Conservation (phyloP, 1,284 basidiomycete genomes). For the Omphalotus olearius region DNA sequence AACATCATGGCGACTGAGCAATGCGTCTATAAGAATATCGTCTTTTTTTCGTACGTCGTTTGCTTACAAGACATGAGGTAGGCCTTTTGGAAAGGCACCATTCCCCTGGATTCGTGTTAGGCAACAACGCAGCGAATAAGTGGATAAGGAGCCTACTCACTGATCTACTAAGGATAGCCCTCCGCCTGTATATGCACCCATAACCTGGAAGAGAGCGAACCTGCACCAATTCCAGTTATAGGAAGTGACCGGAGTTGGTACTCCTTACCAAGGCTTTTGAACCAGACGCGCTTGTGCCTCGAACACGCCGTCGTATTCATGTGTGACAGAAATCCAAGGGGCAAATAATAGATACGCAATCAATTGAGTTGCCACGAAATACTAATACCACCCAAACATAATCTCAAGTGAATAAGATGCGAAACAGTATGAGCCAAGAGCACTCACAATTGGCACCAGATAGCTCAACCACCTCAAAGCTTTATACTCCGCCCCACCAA, state of each 20-base stretch:
- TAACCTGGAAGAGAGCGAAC: constrained; percentile 45
- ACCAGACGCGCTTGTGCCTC: constrained; percentile 39
- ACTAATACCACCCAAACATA: constrained; percentile 41
- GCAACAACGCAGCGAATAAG: background rate
- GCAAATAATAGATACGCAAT: constrained; percentile 58
- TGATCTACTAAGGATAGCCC: constrained; percentile 50
- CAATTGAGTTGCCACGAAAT: constrained; percentile 47
- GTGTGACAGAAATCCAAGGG: constrained; percentile 42
- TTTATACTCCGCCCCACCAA: constrained; percentile 82
- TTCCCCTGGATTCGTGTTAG: constrained; percentile 33
- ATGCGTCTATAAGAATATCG: background rate
- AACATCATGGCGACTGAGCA: constrained; percentile 41
- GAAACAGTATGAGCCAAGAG: background rate
- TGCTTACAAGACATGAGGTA: constrained; percentile 48
- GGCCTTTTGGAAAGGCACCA: constrained; percentile 51
- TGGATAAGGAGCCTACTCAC: constrained; percentile 26
- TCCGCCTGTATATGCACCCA: constrained; percentile 51
- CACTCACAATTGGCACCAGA: constrained; percentile 40
- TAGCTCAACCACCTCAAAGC: constrained; percentile 52
- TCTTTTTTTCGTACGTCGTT: background rate
- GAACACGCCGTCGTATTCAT: constrained; percentile 43
- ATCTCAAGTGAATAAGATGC: background rate
- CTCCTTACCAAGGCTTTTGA: constrained; percentile 44
- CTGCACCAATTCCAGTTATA: constrained; percentile 20
- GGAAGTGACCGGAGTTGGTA: background rate